These are phyloP conservation scores for Sugiyamaella chiloensis DNA, from an alignment of 805 yeast genomes.

Conservation along the genomic window DNA sequence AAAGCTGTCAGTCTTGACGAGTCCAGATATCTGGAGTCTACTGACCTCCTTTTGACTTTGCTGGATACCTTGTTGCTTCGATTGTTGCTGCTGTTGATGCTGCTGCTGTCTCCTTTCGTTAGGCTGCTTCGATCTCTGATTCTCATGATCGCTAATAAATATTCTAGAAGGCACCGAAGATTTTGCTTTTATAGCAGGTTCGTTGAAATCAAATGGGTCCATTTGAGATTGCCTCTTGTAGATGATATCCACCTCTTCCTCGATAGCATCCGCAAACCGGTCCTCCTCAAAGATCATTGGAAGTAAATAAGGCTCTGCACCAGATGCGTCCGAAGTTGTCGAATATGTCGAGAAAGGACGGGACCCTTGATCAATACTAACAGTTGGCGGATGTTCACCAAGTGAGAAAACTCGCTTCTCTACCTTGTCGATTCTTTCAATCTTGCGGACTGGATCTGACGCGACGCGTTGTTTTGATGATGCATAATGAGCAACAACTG, in stretches of 20 bases:
- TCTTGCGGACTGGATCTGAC: conserved; percentile 11
- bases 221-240: conserved; percentile 17
- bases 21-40: conserved; percentile 23
- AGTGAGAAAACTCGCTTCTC: conserved; percentile 19
- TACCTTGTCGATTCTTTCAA: conserved; percentile 2
- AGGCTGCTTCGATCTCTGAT: background rate
- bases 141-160: background rate
- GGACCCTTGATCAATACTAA: conserved; percentile 19
- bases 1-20: conserved; percentile 26
- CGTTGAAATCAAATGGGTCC: background rate
- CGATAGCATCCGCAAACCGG: conserved; percentile 37
- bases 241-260: conserved; percentile 33
- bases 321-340: conserved; percentile 5
- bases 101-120: background rate
- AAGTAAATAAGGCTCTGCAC: conserved; percentile 25
- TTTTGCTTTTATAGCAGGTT: no score
- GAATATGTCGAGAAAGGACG: conserved; percentile 17
- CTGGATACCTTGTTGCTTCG: background rate
- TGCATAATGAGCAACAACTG: background rate
- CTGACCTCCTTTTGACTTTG: conserved; percentile 11
- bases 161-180: no score
- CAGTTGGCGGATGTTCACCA: conserved; percentile 14
- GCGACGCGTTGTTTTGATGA: conserved; percentile 14
- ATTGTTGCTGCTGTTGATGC: background rate
- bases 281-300: conserved; percentile 42